Evolutionary conservation across 106 monocot species (phyloP), one percentile per base, ranked within the genome.

Genomic region (Phalaenopsis aphrodite): DNA sequence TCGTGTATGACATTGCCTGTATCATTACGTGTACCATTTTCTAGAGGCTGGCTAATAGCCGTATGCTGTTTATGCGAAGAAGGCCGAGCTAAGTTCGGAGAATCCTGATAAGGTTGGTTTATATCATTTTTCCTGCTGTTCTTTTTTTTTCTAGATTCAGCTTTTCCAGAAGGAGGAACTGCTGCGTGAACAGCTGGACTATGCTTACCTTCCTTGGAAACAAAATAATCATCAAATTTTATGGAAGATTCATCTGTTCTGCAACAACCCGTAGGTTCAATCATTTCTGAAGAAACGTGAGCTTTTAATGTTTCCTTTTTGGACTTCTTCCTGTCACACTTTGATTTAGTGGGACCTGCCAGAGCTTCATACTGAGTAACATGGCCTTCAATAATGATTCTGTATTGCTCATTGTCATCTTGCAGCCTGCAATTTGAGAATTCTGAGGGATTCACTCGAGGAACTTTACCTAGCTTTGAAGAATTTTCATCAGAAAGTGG

Each of bases 221-320:
- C 76, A 48, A 76, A 49, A 52, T 47, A 24, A 76, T 76, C 49
- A 76, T 43, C 12, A n/a, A 49, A 49, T 16, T 76, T 30, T 69
- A 69, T 39, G 69, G 38, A 38, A 38, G 38, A 30, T 10, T 39
- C 69, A 9, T 39, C n/a, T 19, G 38, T 2, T 52, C 21, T 49
- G 49, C 49, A 30, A 76, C 17, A 24, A 11, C 30, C 49, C 49
- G 5, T 18, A 45, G 41, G 76, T 11, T 76, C 76, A 76, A 3
- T 76, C 49, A 11, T 49, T 76, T 76, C 49, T 49, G 49, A 76
- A 76, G 76, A 45, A 43, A 42, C 74, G 42, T 14, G 74, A 7
- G 18, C n/a, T 19, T 74, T 43, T 45, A 45, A 76, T 48, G 21
- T n/a, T 52, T 76, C 48, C 46, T 48, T 76, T 76, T 76, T 76